Percentiles rank a stretch among this genome's conserved stretches.
Evolutionary conservation across 1,284 basidiomycete species (phyloP).

Genomic region (Ganoderma meredithae): DNA sequence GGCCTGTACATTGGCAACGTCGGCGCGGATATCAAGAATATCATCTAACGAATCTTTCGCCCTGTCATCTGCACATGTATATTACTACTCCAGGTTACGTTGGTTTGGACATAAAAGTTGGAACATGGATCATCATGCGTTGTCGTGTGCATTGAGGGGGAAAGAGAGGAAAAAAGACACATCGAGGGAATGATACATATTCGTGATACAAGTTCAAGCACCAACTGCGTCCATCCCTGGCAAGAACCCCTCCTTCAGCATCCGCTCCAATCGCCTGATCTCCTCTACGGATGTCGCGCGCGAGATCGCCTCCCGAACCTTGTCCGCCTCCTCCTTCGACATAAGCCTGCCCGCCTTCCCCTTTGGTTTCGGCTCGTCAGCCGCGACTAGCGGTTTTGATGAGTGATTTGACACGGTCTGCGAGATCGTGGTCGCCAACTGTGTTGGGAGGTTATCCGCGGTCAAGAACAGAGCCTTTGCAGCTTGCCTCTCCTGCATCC

Average conservation of each 20-base stretch:
- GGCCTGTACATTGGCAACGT: slow-evolving; percentile 73
- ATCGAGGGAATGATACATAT: slow-evolving; percentile 39
- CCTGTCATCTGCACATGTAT: not conserved
- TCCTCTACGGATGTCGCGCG: slow-evolving; percentile 92
- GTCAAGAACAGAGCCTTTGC: slow-evolving; percentile 83
- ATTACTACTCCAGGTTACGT: not conserved
- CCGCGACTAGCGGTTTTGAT: slow-evolving; percentile 63
- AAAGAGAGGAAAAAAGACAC: slow-evolving; percentile 36
- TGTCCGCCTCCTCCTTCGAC: slow-evolving; percentile 92
- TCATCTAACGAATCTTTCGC: slow-evolving; percentile 19
- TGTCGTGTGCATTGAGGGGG: slow-evolving; percentile 10
- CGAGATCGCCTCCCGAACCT: slow-evolving; percentile 90
- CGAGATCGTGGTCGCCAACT: slow-evolving; percentile 82
- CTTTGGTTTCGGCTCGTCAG: slow-evolving; percentile 75
- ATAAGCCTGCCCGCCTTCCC: slow-evolving; percentile 84
- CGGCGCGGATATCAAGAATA: slow-evolving; percentile 46
- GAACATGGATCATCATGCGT: not conserved
- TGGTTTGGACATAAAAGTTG: slow-evolving; percentile 12
- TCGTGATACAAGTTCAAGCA: slow-evolving; percentile 52
- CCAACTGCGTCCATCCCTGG: slow-evolving; percentile 80
- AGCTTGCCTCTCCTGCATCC: slow-evolving; percentile 73
- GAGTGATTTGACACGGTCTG: slow-evolving; percentile 74
- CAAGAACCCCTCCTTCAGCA: slow-evolving; percentile 86
- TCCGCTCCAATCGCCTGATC: slow-evolving; percentile 87
- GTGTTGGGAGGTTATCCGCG: slow-evolving; percentile 76